Base-by-base conservation (phyloP, 768 basidiomycete genomes). In the Kondoa subrosea region DNA sequence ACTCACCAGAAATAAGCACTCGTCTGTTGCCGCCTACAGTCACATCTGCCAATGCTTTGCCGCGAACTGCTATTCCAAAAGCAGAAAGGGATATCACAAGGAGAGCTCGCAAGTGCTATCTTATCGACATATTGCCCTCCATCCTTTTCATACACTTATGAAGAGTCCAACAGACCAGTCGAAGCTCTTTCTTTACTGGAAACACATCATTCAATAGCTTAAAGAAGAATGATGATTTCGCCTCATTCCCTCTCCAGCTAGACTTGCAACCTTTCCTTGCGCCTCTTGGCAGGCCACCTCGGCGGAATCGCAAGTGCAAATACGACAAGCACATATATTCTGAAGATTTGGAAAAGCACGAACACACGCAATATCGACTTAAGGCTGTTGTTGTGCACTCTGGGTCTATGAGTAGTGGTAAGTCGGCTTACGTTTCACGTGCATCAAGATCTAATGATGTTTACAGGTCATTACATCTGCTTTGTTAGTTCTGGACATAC, bases 101-200 rank as follows among this genome's bases (percentile, higher is more conserved):
- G 1, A 82, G 88, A 0, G 89, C 89, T 2, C 91, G 89, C 79
- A 97, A 97, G 77, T 87, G 92, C 14, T 97, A 95, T 77, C 85
- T 97, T 68, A 88, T 97, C 76, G 83, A 85, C 17, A 74, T 76
- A 56, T 75, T 77, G 15, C 92, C 92, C 0, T 89, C 91, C 0
- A 82, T 95, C 34, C 83, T 96, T 67, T 88, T 92, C 64, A 83
- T 96, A 68, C 92, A 96, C 73, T 82, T 93, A 62, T 95, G 95
- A 79, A 83, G 92, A 59, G 95, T 97, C 78, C 89, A 93, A 77
- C 90, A 93, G 74, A 81, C 85, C 4, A 87, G 85, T 77, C 25
- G 15, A 25, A 71, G 72, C 4, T 65, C 69, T 33, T 69, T 75
- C 57, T 78, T 78, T 65, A 73, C 75, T 56, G 75, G 77, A 68